A percentile compares a stretch with the other conserved stretches of the same genome.
Conservation (phyloP, 2,329 filamentous ascomycete genomes). For the Bipolaris bicolor region DNA sequence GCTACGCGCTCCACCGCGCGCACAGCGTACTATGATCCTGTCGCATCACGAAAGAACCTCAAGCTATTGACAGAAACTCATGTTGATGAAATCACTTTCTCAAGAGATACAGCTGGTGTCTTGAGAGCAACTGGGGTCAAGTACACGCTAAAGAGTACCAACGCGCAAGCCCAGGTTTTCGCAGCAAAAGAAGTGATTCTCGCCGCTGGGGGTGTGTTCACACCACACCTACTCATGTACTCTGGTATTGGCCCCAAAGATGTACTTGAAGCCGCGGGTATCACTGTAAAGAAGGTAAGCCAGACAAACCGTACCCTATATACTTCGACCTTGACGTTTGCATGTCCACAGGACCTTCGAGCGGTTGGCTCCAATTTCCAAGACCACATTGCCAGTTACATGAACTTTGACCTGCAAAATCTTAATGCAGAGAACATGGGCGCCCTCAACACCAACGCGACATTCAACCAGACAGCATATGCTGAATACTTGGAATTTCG, state of each 20-base stretch:
- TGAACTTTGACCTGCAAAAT: conserved; percentile 20
- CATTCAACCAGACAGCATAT: conserved; percentile 28
- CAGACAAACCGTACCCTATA: too few species aligned
- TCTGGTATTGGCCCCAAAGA: conserved; percentile 30
- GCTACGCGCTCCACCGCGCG: conserved; percentile 12
- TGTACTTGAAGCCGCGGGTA: conserved; percentile 22
- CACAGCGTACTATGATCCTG: conserved; percentile 22
- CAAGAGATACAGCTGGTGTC: neutral
- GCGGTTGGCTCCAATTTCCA: conserved; percentile 32
- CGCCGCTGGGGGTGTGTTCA: conserved; percentile 61
- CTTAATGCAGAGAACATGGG: conserved; percentile 7
- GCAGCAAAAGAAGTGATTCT: conserved; percentile 61
- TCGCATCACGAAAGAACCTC: conserved; percentile 17
- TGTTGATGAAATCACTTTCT: conserved; percentile 10
- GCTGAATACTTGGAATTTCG: conserved; percentile 29
- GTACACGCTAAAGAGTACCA: conserved; percentile 13
- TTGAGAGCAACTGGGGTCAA: conserved; percentile 13
- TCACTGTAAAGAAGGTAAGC: conserved; percentile 18
- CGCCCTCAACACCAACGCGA: conserved; percentile 19
- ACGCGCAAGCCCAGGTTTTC: conserved; percentile 21
- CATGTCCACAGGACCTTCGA: conserved; percentile 13
- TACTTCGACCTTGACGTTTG: neutral
- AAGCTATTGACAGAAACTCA: conserved; percentile 14
- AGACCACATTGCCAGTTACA: conserved; percentile 21
- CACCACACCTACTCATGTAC: conserved; percentile 58